Evolutionary conservation across 139 green algal genomes (phyloP).

Genomic region (Tetraselmis striata): DNA sequence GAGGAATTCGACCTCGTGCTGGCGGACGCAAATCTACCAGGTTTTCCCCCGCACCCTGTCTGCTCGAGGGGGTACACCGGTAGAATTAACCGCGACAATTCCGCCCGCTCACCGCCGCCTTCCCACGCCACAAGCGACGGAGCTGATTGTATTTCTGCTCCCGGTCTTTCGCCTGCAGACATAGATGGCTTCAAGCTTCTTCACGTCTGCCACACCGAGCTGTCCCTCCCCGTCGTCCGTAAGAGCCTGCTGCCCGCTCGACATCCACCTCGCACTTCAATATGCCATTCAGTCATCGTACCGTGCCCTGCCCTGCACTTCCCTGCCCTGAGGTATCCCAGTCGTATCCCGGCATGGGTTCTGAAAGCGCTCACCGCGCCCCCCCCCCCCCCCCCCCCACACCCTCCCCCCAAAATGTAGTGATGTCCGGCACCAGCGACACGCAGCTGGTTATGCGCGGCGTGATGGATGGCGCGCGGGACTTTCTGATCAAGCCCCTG

Average conservation of each 20-base stretch:
- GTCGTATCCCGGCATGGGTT: not conserved
- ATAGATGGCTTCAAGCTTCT: constrained; percentile 96
- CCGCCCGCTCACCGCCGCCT: not conserved
- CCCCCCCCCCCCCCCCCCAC: not conserved
- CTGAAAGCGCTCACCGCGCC: not conserved
- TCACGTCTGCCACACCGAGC: constrained; percentile 82
- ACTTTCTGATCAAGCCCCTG: constrained; percentile 97
- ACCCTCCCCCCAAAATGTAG: constrained; percentile 32
- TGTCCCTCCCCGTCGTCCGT: constrained; percentile 95
- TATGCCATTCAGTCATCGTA: not conserved
- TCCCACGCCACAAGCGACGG: not conserved
- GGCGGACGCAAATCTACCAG: constrained; percentile 95
- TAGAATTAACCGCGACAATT: not conserved
- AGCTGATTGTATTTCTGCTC: not conserved
- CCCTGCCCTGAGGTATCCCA: not conserved
- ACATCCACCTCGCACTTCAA: not conserved
- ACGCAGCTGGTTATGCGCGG: constrained; percentile 83
- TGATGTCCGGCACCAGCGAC: constrained; percentile 94
- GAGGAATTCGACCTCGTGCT: constrained; percentile 86
- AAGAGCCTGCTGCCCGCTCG: constrained; percentile 21
- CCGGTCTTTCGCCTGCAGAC: constrained; percentile 43
- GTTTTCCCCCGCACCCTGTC: constrained; percentile 20
- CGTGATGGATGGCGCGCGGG: constrained; percentile 90
- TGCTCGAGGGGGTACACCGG: not conserved
- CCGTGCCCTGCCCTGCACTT: not conserved